Evolutionary conservation across 1,139 yeast genomes (phyloP).

Genomic region (Geotrichum australiense): DNA sequence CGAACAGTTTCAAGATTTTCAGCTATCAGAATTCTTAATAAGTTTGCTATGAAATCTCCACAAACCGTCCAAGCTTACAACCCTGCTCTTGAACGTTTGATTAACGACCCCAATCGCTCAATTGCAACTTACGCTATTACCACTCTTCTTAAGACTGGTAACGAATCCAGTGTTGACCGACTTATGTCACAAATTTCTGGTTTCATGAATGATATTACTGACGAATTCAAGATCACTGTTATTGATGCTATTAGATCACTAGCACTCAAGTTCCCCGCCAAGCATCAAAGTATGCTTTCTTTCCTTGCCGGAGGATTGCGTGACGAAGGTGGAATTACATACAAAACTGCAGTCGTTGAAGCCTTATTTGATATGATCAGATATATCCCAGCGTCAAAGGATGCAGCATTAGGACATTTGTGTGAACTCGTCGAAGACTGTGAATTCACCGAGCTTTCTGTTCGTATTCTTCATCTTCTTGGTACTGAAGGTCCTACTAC

Average conservation of each 20-base stretch:
- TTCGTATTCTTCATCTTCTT: conserved; percentile 79
- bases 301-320: conserved; percentile 81
- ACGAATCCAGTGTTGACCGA: conserved; percentile 83
- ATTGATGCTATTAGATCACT: conserved; percentile 90
- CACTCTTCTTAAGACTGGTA: conserved; percentile 90
- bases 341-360: conserved; percentile 83
- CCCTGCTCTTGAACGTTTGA: conserved; percentile 74
- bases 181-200: conserved; percentile 81
- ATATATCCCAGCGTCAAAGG: conserved; percentile 82
- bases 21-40: conserved; percentile 83
- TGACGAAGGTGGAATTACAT: conserved; percentile 79
- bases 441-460: conserved; percentile 89
- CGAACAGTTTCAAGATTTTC: conserved; percentile 87
- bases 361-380: conserved; percentile 87
- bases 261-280: conserved; percentile 88
- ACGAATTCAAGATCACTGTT: conserved; percentile 89
- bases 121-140: conserved; percentile 99
- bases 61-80: conserved; percentile 70
- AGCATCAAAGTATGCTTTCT: conserved; percentile 72
- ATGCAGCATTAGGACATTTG: conserved; percentile 74
- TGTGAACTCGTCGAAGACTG: conserved; percentile 98
- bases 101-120: conserved; percentile 82
- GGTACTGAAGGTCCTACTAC: conserved; percentile 95
- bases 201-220: conserved; percentile 89
- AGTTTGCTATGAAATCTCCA: conserved; percentile 75